These are phyloP conservation scores for Craterostigma plantagineum DNA, from an alignment of 257 asterid species.

Conservation along the genomic window DNA sequence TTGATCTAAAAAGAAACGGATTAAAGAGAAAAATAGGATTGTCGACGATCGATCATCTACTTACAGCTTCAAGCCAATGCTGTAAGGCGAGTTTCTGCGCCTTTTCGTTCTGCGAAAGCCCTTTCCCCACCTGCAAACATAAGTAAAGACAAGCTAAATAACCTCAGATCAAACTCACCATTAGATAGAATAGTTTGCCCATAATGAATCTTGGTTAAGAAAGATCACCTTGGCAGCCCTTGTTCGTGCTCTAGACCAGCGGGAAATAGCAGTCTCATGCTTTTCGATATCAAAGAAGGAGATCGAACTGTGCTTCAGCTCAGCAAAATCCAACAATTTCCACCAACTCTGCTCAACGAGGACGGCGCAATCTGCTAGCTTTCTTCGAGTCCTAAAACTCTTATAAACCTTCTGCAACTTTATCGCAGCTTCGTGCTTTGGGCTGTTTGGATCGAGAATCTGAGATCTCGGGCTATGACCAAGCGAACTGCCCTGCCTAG, in stretches of 20 bases:
- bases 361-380: slow-evolving; percentile 92
- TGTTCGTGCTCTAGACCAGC: slow-evolving; percentile 90
- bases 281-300: slow-evolving; percentile 78
- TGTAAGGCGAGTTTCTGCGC: slow-evolving; percentile 90
- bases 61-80: slow-evolving; percentile 97
- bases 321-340: slow-evolving; percentile 80
- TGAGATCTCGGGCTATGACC: slow-evolving; percentile 13
- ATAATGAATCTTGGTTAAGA: too few species aligned
- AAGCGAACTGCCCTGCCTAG: slow-evolving; percentile 11
- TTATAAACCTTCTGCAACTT: slow-evolving; percentile 86
- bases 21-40: slow-evolving; percentile 1
- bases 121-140: slow-evolving; percentile 79
- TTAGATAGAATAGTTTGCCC: too few species aligned
- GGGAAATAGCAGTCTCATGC: slow-evolving; percentile 77
- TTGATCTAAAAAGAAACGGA: background rate
- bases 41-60: slow-evolving; percentile 8
- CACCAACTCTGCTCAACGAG: slow-evolving; percentile 92
- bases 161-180: too few species aligned
- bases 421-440: slow-evolving; percentile 66
- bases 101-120: slow-evolving; percentile 64
- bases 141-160: slow-evolving; percentile 8
- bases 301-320: slow-evolving; percentile 81
- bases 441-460: slow-evolving; percentile 25
- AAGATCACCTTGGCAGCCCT: slow-evolving; percentile 97
- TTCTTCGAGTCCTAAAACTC: slow-evolving; percentile 75